Evolutionary conservation across 2,329 filamentous ascomycete genomes (phyloP).

Genomic region (Fusarium sp.): DNA sequence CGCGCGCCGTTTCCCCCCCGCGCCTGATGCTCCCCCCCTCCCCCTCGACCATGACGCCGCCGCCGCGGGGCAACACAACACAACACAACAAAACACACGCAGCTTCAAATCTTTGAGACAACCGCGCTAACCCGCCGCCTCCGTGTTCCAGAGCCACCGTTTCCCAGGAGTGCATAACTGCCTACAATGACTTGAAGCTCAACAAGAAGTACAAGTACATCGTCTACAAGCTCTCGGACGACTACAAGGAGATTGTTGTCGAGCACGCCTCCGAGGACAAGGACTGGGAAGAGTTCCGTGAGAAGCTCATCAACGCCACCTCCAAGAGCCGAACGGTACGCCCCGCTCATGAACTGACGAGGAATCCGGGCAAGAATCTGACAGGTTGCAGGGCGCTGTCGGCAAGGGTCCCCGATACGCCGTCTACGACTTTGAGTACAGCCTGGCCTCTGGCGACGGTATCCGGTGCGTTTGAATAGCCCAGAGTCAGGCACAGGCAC

Average conservation of each 20-base stretch:
- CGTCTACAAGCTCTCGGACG: constrained; percentile 88
- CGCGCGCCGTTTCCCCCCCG: constrained; percentile 24
- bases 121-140: constrained; percentile 40
- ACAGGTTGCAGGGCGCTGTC: constrained; percentile 60
- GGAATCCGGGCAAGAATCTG: constrained; percentile 8
- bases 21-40: constrained; percentile 18
- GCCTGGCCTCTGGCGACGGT: constrained; percentile 77
- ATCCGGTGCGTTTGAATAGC: constrained; percentile 63
- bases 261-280: constrained; percentile 76
- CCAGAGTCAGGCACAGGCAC: background rate
- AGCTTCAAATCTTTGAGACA: constrained; percentile 27
- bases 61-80: constrained; percentile 39
- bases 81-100: background rate
- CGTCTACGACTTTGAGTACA: constrained; percentile 87
- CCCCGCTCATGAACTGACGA: background rate
- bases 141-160: constrained; percentile 72
- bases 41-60: constrained; percentile 33
- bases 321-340: constrained; percentile 76
- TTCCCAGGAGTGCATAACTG: constrained; percentile 75
- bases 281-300: constrained; percentile 80
- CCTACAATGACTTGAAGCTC: constrained; percentile 87
- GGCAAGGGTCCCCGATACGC: constrained; percentile 83
- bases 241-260: constrained; percentile 85
- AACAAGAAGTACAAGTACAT: constrained; percentile 86
- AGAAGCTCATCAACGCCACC: constrained; percentile 80